Evolutionary conservation across 495 filamentous ascomycete species (phyloP).

Genomic region (Penicillium malachiteum): DNA sequence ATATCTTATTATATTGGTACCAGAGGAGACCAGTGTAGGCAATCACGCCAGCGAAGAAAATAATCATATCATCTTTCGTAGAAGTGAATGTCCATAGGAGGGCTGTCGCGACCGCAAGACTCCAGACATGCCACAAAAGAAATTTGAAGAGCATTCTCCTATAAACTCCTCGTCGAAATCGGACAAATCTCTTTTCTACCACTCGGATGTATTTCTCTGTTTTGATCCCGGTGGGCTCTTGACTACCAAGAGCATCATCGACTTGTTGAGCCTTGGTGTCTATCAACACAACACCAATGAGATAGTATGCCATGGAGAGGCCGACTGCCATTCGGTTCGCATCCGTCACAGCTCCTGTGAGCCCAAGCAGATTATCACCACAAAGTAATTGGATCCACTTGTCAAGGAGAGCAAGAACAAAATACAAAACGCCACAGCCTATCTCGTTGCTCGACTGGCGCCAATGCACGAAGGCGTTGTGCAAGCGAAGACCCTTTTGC

Average conservation of each 20-base stretch:
- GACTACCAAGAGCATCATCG: constrained; percentile 46
- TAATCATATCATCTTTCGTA: constrained; percentile 38
- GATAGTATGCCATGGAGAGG: constrained; percentile 58
- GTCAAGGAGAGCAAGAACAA: constrained; percentile 58
- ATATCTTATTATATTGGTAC: constrained; percentile 63
- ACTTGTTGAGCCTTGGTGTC: constrained; percentile 58
- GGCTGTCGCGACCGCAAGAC: constrained; percentile 47
- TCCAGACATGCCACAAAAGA: constrained; percentile 58
- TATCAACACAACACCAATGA: constrained; percentile 58
- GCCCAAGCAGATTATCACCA: constrained; percentile 44
- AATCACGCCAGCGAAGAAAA: constrained; percentile 53
- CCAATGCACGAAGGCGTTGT: constrained; percentile 64
- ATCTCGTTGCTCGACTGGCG: constrained; percentile 57
- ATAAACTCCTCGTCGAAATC: constrained; percentile 52
- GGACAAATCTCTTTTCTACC: constrained; percentile 45
- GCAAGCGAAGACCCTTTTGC: constrained; percentile 58
- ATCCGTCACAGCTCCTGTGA: constrained; percentile 38
- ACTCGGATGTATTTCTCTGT: constrained; percentile 39
- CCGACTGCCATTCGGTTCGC: constrained; percentile 52
- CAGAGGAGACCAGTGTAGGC: constrained; percentile 59
- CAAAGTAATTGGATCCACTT: constrained; percentile 57
- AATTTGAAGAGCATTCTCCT: constrained; percentile 53
- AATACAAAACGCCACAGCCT: constrained; percentile 58
- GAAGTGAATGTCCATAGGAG: constrained; percentile 56
- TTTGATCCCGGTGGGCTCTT: constrained; percentile 29